Evolutionary conservation across 441 rosid genomes (phyloP), one percentile per base, ranked within the genome.

Genomic region (Croton setiger): DNA sequence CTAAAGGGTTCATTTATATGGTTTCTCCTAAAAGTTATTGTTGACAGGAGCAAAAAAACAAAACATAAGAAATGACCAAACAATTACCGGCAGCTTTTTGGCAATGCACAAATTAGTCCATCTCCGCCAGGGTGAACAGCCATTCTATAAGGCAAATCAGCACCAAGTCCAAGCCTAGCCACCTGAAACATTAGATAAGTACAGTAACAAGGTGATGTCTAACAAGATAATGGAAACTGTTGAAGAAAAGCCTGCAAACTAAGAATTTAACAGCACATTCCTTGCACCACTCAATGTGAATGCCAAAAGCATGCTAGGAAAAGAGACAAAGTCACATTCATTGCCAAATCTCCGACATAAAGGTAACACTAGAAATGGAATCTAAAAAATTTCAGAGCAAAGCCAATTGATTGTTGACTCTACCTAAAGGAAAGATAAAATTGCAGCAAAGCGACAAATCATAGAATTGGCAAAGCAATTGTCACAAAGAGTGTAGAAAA

Each of bases 111-210:
- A 31, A 96, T 60, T 31, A 92, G 70, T 51, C 98, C 98, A 68
- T 80, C 91, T 66, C 86, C 91, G 12, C 80, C 79, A 14, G 95
- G 95, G 73, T 89, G 97, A 74, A 92, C 87, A 55, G 77, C 83
- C 90, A 89, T 86, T 72, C 96, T 85, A 53, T 95, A 92, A 70
- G 99, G 98, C 75, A 88, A 79, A 71, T 85, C 90, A 47, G 88
- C 77, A 31, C 79, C 92, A 73, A 82, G 71, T 56, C 45, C 73
- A 63, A 73, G 75, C 86, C 72, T 85, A 66, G 77, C 83, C 56
- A 85, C 77, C 93, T 92, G 74, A 76, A 72, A 61, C 20, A 60
- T 1, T 64, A 58, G 35, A 63, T 6, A 27, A 35, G 15, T 44
- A 43, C 51, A 57, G 4, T 53, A 37, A 49, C 36, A 1, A 35